A percentile compares a stretch with the other conserved stretches of the same genome.
Evolutionary conservation across 352 stramenopile genomes (phyloP).

Genomic region (Globisporangium cylindrosporum): DNA sequence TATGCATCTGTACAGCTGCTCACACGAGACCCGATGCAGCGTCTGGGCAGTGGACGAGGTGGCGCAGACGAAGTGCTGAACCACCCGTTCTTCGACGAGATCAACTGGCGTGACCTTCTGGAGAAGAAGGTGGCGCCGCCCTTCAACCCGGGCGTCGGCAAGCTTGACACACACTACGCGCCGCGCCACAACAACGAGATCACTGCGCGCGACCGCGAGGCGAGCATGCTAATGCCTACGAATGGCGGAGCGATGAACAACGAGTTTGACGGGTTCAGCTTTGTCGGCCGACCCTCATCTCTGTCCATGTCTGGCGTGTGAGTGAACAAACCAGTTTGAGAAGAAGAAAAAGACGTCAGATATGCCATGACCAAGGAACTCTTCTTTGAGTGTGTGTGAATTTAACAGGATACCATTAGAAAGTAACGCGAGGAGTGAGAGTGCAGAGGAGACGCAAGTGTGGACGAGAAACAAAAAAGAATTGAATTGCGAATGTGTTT

Average conservation of each 20-base stretch:
- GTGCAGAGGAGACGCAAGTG: neutral
- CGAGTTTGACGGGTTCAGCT: slow-evolving; percentile 90
- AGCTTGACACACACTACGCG: slow-evolving; percentile 85
- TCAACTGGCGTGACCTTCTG: slow-evolving; percentile 88
- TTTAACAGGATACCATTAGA: slow-evolving; percentile 12
- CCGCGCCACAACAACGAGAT: slow-evolving; percentile 88
- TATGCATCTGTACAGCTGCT: slow-evolving; percentile 71
- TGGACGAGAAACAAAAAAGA: slow-evolving; percentile 9
- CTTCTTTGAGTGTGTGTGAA: slow-evolving; percentile 9
- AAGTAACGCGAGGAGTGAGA: slow-evolving; percentile 5
- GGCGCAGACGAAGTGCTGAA: slow-evolving; percentile 89
- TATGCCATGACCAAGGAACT: neutral
- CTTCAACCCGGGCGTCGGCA: slow-evolving; percentile 88
- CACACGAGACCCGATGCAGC: slow-evolving; percentile 93
- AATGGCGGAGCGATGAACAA: slow-evolving; percentile 48
- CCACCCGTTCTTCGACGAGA: slow-evolving; percentile 91
- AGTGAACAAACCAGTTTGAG: slow-evolving; percentile 5
- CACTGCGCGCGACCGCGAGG: slow-evolving; percentile 78
- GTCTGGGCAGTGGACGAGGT: slow-evolving; percentile 91
- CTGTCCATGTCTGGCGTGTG: slow-evolving; percentile 34
- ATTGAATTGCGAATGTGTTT: slow-evolving; percentile 8
- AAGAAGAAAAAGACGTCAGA: neutral
- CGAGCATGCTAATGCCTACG: slow-evolving; percentile 63
- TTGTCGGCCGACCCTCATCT: slow-evolving; percentile 83
- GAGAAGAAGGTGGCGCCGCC: slow-evolving; percentile 78